phyloP scores from a whole-genome alignment of 371 early-diverging fungal genomes.

The Cokeromyces recurvatus region DNA sequence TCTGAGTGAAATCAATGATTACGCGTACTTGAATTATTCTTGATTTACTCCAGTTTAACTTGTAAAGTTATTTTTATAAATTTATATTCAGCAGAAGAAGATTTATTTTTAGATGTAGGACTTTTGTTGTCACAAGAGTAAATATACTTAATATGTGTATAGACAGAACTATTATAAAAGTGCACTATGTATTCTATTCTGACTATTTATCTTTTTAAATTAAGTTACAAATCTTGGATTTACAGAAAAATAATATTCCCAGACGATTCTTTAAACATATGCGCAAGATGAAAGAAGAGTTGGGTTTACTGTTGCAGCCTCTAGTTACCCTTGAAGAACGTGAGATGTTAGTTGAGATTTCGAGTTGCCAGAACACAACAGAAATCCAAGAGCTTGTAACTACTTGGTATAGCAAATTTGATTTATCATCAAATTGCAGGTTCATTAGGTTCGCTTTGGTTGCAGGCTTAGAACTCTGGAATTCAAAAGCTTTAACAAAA shows the following conservation, averaged over 20 bases:
- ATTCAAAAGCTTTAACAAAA: slow-evolving; percentile 1
- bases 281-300: slow-evolving; percentile 2
- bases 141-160: no score
- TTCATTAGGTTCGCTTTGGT: slow-evolving; percentile 11
- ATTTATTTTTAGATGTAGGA: no score
- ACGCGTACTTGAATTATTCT: no score
- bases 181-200: no score
- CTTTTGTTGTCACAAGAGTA: no score
- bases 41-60: no score
- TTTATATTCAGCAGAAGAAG: no score
- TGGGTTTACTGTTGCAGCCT: neutral
- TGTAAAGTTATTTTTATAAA: no score
- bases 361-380: neutral
- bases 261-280: neutral
- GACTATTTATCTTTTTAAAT: no score
- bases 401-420: slow-evolving; percentile 1
- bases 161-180: no score
- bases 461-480: slow-evolving; percentile 1
- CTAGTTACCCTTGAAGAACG: slow-evolving; percentile 6
- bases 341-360: slow-evolving; percentile 6
- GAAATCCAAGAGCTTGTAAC: neutral
- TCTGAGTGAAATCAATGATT: no score
- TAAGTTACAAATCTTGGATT: neutral
- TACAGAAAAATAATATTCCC: neutral
- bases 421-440: neutral